A percentile compares a stretch with the other conserved stretches of the same genome.
Conservation (phyloP, 371 early-diverging fungal genomes). For the Saksenaea oblongispora region DNA sequence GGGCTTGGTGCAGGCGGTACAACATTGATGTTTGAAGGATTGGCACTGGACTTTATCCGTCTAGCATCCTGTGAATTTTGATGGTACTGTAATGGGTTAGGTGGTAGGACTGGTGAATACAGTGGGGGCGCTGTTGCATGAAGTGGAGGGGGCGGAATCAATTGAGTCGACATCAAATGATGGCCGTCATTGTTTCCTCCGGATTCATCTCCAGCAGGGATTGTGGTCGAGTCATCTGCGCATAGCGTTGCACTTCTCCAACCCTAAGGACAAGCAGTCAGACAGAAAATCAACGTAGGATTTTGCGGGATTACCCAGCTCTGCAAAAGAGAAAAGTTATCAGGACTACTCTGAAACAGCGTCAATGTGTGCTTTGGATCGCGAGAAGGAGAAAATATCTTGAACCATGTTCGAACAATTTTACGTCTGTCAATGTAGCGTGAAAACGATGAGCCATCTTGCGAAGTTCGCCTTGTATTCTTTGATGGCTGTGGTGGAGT, state of each 20-base stretch:
- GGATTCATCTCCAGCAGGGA: neutral
- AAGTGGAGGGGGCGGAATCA: neutral
- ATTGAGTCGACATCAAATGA: neutral
- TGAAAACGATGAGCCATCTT: constrained; percentile 33
- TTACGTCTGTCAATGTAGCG: constrained; percentile 49
- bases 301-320: constrained; percentile 49
- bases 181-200: constrained; percentile 6
- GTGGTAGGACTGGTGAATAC: constrained; percentile 7
- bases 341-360: constrained; percentile 58
- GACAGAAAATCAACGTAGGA: neutral
- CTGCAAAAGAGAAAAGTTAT: constrained; percentile 50
- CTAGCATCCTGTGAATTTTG: constrained; percentile 1
- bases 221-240: constrained; percentile 35
- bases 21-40: neutral
- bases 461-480: constrained; percentile 1
- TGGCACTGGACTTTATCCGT: neutral
- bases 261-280: constrained; percentile 27
- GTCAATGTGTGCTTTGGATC: constrained; percentile 56
- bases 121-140: constrained; percentile 1
- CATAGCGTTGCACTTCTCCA: constrained; percentile 59
- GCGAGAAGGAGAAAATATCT: constrained; percentile 51
- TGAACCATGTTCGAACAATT: constrained; percentile 57
- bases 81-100: constrained; percentile 8
- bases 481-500: constrained; percentile 5
- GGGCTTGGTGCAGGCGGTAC: neutral